Conservation (phyloP, 2,329 filamentous ascomycete species). For the Diaporthe destruens region DNA sequence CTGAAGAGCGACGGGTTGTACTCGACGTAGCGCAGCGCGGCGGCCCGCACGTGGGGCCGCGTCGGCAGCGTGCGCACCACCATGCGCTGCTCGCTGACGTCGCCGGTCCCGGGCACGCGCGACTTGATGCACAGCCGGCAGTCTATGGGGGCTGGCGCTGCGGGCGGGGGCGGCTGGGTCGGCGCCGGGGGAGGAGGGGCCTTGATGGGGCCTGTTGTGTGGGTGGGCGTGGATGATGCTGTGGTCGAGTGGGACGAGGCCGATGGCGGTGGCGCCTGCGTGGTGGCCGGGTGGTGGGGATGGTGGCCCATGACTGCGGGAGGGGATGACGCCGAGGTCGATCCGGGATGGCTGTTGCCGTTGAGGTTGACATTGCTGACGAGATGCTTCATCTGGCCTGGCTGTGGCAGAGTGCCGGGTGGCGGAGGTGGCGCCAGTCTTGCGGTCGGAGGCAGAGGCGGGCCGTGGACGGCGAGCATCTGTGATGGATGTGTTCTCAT, state of each 20-base stretch:
- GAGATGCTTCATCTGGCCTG: neutral
- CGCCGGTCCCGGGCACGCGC: constrained; percentile 9
- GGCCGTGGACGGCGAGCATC: neutral
- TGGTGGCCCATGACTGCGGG: neutral
- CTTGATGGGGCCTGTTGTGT: constrained; percentile 8
- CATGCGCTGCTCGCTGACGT: constrained; percentile 30
- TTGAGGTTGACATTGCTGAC: neutral
- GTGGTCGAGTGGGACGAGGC: constrained; percentile 8
- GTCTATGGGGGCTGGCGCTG: constrained; percentile 24
- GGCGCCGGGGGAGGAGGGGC: neutral
- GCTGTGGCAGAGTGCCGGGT: neutral
- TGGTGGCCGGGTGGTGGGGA: neutral
- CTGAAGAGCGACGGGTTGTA: constrained; percentile 15
- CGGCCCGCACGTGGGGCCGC: constrained; percentile 34
- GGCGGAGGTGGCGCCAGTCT: constrained; percentile 16
- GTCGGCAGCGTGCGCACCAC: constrained; percentile 35
- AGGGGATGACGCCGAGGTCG: neutral
- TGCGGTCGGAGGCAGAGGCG: neutral
- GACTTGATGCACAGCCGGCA: constrained; percentile 39
- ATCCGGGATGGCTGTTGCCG: neutral
- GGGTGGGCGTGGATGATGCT: constrained; percentile 24
- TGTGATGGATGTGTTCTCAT: constrained; percentile 29
- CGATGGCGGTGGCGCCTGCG: neutral
- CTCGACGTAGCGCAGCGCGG: constrained; percentile 33
- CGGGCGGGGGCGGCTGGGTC: neutral